Percentiles rank a stretch among this genome's conserved stretches.
These are phyloP conservation scores for Daldinia bambusicola DNA, from an alignment of 495 filamentous ascomycete genomes.

Conservation along the genomic window DNA sequence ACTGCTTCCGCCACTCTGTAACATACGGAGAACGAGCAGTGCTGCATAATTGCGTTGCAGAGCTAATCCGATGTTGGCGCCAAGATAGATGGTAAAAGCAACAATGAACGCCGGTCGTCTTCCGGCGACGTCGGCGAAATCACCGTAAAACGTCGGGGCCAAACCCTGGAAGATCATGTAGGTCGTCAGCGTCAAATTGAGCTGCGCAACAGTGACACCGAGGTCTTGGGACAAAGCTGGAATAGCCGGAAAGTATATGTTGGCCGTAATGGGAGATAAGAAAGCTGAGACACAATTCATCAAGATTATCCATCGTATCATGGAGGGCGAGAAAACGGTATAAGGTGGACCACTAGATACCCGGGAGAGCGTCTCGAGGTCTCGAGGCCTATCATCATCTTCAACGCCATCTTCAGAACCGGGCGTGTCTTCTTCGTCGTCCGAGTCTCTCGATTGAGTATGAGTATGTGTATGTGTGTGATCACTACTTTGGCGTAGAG, in stretches of 20 bases:
- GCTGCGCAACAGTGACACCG: constrained; percentile 65
- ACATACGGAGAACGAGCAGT: constrained; percentile 68
- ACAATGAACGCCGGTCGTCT: constrained; percentile 69
- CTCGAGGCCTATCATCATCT: constrained; percentile 26
- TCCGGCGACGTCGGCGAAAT: constrained; percentile 68
- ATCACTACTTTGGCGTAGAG: constrained; percentile 8
- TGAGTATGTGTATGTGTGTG: background rate
- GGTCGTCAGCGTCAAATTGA: constrained; percentile 75
- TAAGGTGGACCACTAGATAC: constrained; percentile 58
- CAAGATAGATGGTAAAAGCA: constrained; percentile 66
- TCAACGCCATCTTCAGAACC: constrained; percentile 18
- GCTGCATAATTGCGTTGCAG: constrained; percentile 68
- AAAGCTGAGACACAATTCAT: constrained; percentile 73
- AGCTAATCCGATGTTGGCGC: constrained; percentile 71
- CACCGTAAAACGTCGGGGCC: constrained; percentile 67
- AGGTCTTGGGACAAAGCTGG: constrained; percentile 65
- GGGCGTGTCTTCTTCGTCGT: constrained; percentile 14
- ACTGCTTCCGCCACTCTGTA: constrained; percentile 71
- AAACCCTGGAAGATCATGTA: constrained; percentile 73
- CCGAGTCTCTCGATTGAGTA: constrained; percentile 13
- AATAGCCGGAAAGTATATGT: constrained; percentile 83
- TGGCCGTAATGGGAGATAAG: constrained; percentile 78
- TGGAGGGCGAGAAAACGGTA: constrained; percentile 65
- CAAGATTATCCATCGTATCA: constrained; percentile 70
- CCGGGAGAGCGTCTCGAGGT: constrained; percentile 46